Conservation (phyloP, 176 grass and related monocot genomes). For the Ensete ventricosum region DNA sequence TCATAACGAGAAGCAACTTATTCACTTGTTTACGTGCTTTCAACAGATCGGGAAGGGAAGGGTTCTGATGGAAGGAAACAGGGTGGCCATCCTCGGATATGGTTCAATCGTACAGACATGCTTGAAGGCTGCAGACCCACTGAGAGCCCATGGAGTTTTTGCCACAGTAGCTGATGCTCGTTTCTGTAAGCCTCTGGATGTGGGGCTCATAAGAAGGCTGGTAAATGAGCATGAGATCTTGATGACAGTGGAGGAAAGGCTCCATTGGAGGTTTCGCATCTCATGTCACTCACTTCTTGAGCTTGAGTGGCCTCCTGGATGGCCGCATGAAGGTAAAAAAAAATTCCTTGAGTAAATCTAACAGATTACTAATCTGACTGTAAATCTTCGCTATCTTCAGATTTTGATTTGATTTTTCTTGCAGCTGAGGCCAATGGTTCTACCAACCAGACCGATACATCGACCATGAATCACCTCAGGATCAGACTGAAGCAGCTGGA, state of each 20-base stretch:
- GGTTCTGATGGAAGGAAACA: slow-evolving; percentile 47
- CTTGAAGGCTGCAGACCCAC: slow-evolving; percentile 41
- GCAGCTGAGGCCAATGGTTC: slow-evolving; percentile 90
- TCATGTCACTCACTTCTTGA: slow-evolving; percentile 72
- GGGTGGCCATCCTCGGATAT: slow-evolving; percentile 69
- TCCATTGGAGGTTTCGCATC: slow-evolving; percentile 74
- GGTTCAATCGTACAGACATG: slow-evolving; percentile 74
- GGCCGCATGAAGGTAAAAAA: slow-evolving; percentile 57
- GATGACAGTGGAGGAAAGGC: slow-evolving; percentile 73
- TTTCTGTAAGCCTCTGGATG: slow-evolving; percentile 91
- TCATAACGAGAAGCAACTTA: no score
- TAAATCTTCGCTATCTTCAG: slow-evolving; percentile 3
- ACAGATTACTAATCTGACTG: background rate
- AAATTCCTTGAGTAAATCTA: background rate
- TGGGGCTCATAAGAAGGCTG: slow-evolving; percentile 43
- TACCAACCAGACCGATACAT: slow-evolving; percentile 76
- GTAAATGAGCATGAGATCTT: slow-evolving; percentile 65
- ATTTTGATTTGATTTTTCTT: background rate
- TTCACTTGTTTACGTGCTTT: background rate
- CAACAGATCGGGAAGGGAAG: slow-evolving; percentile 55
- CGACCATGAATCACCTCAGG: slow-evolving; percentile 60
- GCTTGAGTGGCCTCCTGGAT: slow-evolving; percentile 64
- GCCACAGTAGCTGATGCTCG: slow-evolving; percentile 64
- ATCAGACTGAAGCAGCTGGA: slow-evolving; percentile 80
- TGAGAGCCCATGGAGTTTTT: slow-evolving; percentile 53